These are phyloP conservation scores for Nidularia sp. DNA, from an alignment of 768 basidiomycete species.

Conservation along the genomic window DNA sequence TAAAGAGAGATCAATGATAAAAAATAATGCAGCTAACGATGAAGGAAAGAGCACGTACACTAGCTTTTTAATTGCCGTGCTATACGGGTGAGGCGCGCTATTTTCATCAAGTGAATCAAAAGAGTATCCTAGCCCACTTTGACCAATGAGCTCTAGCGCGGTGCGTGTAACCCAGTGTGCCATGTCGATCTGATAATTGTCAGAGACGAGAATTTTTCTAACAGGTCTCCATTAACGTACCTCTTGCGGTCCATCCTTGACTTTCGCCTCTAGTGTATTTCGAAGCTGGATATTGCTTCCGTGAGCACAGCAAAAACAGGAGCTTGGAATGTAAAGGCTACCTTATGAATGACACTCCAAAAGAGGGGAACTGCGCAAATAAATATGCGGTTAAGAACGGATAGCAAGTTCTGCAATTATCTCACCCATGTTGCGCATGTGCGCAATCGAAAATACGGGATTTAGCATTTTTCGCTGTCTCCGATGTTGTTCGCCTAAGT, in stretches of 20 bases:
- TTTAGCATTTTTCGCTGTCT: not conserved
- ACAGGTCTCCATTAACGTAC: constrained; percentile 6
- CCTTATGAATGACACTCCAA: not conserved
- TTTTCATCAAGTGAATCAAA: constrained; percentile 34
- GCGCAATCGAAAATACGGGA: constrained; percentile 1
- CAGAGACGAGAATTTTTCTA: not conserved
- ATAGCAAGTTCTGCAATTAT: not conserved
- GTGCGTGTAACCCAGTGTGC: constrained; percentile 20
- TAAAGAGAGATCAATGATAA: constrained; percentile 7
- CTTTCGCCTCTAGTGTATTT: constrained; percentile 16
- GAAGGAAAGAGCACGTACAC: constrained; percentile 15
- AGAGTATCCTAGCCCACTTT: constrained; percentile 41
- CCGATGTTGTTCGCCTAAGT: not conserved
- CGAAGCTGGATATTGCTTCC: constrained; percentile 14
- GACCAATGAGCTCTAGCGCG: constrained; percentile 30
- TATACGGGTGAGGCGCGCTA: constrained; percentile 21
- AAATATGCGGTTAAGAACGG: not conserved
- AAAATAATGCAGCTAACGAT: constrained; percentile 1
- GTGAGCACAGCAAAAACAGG: too few species aligned
- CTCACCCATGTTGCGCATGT: not conserved
- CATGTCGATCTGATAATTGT: constrained; percentile 22
- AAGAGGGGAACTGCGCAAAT: not conserved
- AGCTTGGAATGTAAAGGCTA: not conserved
- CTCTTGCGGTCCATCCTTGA: constrained; percentile 23
- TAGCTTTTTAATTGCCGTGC: constrained; percentile 21